Evolutionary conservation across 2,329 filamentous ascomycete species (phyloP), one percentile per base, ranked within the genome.

Genomic region (Diplodia scrobiculata): DNA sequence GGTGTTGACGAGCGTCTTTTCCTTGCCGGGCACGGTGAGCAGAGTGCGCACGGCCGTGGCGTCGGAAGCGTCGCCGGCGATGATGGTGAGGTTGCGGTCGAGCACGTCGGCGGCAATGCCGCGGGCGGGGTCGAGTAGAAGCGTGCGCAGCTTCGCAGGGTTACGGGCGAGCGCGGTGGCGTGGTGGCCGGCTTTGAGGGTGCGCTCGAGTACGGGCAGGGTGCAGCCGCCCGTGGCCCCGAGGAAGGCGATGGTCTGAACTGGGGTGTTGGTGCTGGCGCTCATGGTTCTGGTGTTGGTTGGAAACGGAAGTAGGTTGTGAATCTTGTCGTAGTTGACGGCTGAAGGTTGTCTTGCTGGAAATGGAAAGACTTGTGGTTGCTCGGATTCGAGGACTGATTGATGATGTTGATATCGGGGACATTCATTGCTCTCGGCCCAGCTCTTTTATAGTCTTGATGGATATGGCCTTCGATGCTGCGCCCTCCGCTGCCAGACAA

Each of bases 161-260:
- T 76, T 82, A 19, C 84, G 81, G 27, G 77, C 83, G 9, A 86
- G 70, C 70, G 67, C 25, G 4, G 34, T 58, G 29, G 29, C 32
- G 53, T 74, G 73, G 71, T 82, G 77, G 53, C 80, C 80, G 2
- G 78, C 78, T 32, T 77, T 73, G 50, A 85, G 76, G 5, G 82
- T 74, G 21, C 73, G 72, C 25, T 78, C 77, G 19, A 85, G 79
- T 52, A 78, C 77, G 32, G 78, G 71, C 53, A 79, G 75, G 41
- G 79, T 77, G 68, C 79, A 80, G 58, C 82, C 83, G 65, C 81
- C 82, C 25, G 83, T 84, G 27, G 82, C 81, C 54, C 83, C 83
- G 68, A 85, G 79, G 74, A 85, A 84, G 48, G 81, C 80, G 64
- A 84, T 71, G 36, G 78, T 80, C 58, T 67, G 72, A 11, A 36